Evolutionary conservation across 2,329 filamentous ascomycete species (phyloP).

Genomic region (Colletotrichum sp.): DNA sequence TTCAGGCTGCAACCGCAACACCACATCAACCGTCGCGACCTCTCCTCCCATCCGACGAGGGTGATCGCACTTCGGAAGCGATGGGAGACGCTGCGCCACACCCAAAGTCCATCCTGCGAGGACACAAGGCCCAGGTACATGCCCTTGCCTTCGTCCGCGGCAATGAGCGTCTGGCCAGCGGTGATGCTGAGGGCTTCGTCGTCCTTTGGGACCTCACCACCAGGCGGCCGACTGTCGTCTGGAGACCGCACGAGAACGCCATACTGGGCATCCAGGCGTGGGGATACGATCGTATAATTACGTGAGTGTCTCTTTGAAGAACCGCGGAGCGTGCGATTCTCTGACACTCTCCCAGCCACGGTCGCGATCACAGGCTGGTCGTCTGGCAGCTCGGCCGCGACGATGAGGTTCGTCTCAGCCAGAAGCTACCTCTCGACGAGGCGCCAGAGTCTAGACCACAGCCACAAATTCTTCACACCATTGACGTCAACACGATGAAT

Average conservation of each 20-base stretch:
- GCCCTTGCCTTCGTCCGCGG: conserved; percentile 72
- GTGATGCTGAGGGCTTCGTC: conserved; percentile 89
- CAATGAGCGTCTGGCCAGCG: conserved; percentile 81
- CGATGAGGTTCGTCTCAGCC: conserved; percentile 70
- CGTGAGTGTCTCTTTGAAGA: conserved; percentile 60
- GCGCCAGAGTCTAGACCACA: conserved; percentile 54
- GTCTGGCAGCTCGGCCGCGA: conserved; percentile 76
- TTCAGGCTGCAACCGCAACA: not conserved
- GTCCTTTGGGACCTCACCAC: conserved; percentile 84
- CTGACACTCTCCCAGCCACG: conserved; percentile 65
- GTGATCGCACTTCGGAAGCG: not conserved
- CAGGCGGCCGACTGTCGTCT: conserved; percentile 82
- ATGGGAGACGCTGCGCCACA: conserved; percentile 37
- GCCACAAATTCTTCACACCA: conserved; percentile 85
- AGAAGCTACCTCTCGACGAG: conserved; percentile 72
- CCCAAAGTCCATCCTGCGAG: conserved; percentile 75
- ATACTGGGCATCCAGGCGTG: conserved; percentile 79
- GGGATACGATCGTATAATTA: conserved; percentile 77
- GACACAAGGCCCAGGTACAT: conserved; percentile 83
- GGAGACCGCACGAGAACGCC: conserved; percentile 81
- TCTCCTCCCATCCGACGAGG: not conserved
- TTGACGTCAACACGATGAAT: conserved; percentile 92
- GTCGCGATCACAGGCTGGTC: conserved; percentile 83
- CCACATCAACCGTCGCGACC: not conserved
- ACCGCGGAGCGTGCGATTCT: not conserved